Evolutionary conservation across 2,329 filamentous ascomycete genomes (phyloP), one percentile per base, ranked within the genome.

Genomic region (Nemania sp.): DNA sequence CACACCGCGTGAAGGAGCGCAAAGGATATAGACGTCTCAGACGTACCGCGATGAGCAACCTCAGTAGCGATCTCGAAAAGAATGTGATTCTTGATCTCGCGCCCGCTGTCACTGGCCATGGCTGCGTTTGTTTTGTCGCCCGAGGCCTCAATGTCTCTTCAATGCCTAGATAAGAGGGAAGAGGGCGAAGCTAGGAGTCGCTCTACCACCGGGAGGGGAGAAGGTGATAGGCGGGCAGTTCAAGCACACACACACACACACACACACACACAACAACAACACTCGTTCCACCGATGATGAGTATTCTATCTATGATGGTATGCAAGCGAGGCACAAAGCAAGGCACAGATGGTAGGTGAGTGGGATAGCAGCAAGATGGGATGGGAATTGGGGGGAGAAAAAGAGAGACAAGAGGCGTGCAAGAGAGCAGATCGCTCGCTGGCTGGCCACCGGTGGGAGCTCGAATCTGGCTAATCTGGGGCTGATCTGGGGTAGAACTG

Each of bases 1-100:
- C 52, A 61, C 45, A 43, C 35, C 24, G 10, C n/a, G 6, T 32
- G 18, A 5, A 35, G 20, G 26, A 29, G 24, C 29, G 22, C 43
- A 26, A 20, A n/a, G 69, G 59, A 66, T 62, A 65, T 20, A 26
- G 6, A 29, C n/a, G 24, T 32, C 51, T 43, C 10, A 65, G 65
- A 80, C 85, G 74, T 86, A 95, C 93, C 93, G 87, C 96, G 90
- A 86, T 98, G 97, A 70, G 96, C 96, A 75, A 98, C 96, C 81
- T 99, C 96, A 24, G 96, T 98, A 69, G 96, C 94, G 77, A 98
- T 87, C 84, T 99, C 96, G 79, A 99, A 99, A 75, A 99, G 92
- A 77, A 97, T 86, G 83, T 98, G 96, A 82, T 97, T 96, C 84
- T 92, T 94, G 77, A 98, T 93, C 83, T 98, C 94, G 75, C 87